Evolutionary conservation across 805 yeast genomes (phyloP).

Genomic region (Candida pseudoglaebosa): DNA sequence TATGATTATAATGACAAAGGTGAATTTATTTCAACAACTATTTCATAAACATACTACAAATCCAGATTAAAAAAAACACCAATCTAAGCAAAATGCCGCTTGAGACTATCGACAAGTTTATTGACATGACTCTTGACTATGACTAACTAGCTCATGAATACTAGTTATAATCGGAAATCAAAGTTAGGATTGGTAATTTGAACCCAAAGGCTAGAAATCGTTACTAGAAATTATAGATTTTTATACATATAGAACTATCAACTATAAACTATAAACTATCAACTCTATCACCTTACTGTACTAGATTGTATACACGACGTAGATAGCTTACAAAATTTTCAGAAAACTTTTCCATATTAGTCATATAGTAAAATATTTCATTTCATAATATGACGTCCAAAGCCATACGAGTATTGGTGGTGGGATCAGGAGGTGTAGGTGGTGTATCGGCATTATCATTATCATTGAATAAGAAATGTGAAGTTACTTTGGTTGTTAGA

Average conservation of each 20-base stretch:
- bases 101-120: no score
- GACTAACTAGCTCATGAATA: no score
- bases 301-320: no score
- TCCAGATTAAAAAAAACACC: neutral
- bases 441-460: constrained; percentile 68
- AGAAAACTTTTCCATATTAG: neutral
- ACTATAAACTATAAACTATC: no score
- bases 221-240: no score
- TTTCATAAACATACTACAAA: neutral
- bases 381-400: neutral
- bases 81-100: neutral
- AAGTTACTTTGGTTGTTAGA: constrained; percentile 34
- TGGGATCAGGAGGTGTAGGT: constrained; percentile 89
- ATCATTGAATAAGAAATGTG: constrained; percentile 41
- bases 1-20: constrained; percentile 25
- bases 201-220: no score
- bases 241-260: no score
- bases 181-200: no score
- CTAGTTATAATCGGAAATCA: no score
- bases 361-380: neutral
- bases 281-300: no score
- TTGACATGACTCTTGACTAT: no score
- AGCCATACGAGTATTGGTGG: constrained; percentile 45
- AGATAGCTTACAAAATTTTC: no score
- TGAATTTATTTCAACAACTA: constrained; percentile 10